Evolutionary conservation across 108 stramenopile genomes (phyloP).

Genomic region (Asterionellopsis glacialis): DNA sequence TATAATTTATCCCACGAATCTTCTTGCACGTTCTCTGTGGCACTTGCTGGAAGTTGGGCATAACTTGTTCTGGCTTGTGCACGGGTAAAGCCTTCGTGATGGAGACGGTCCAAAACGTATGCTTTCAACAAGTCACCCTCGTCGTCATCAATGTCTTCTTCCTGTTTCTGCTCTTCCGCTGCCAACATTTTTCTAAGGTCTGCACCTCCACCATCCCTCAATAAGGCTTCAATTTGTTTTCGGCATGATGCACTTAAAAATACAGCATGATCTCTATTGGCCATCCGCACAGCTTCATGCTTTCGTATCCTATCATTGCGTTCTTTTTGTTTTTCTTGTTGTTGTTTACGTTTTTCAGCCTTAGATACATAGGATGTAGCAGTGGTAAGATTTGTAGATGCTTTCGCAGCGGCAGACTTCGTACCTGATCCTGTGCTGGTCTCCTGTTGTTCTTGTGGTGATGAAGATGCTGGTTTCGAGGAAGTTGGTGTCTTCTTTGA

Average conservation of each 20-base stretch:
- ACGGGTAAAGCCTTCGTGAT: constrained; percentile 67
- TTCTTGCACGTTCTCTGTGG: constrained; percentile 11
- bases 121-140: constrained; percentile 26
- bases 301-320: constrained; percentile 52
- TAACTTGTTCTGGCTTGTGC: constrained; percentile 55
- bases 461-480: neutral
- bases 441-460: neutral
- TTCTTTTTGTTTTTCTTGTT: constrained; percentile 32
- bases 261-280: constrained; percentile 71
- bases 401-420: constrained; percentile 18
- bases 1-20: constrained; percentile 56
- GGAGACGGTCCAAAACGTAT: constrained; percentile 64
- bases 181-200: constrained; percentile 5
- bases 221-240: constrained; percentile 54
- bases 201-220: constrained; percentile 17
- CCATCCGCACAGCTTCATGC: constrained; percentile 71
- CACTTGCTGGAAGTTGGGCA: constrained; percentile 5
- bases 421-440: neutral
- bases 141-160: constrained; percentile 19
- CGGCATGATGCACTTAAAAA: constrained; percentile 64
- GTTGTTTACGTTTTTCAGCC: constrained; percentile 40
- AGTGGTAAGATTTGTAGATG: constrained; percentile 31
- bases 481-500: constrained; percentile 2
- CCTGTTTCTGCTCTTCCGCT: neutral
- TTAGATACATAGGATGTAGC: constrained; percentile 26